Conservation (phyloP, 352 stramenopile genomes). For the Globisporangium heterothallicum region DNA sequence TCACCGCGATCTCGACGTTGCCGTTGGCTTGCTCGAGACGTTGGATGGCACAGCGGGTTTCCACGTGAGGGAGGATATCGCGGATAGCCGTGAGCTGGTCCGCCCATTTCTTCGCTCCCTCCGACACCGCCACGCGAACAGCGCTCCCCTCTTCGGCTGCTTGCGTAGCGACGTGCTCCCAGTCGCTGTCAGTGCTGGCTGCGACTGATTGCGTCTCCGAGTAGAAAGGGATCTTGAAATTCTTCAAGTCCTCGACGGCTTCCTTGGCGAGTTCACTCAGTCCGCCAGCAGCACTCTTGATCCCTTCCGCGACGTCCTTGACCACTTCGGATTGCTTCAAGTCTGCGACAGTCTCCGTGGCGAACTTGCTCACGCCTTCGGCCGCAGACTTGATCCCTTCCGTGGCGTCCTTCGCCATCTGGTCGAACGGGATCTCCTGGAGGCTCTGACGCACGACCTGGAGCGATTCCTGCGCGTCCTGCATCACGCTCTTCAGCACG, state of each 20-base stretch:
- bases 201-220: conserved; percentile 7
- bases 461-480: conserved; percentile 50
- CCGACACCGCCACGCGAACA: conserved; percentile 30
- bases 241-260: conserved; percentile 23
- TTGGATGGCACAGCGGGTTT: conserved; percentile 41
- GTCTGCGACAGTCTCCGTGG: conserved; percentile 6
- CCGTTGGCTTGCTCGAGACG: conserved; percentile 72
- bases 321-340: conserved; percentile 4
- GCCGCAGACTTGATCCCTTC: conserved; percentile 10
- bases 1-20: conserved; percentile 72
- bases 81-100: conserved; percentile 56
- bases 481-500: conserved; percentile 41
- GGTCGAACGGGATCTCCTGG: conserved; percentile 80
- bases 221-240: conserved; percentile 25
- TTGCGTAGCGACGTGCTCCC: conserved; percentile 47
- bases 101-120: conserved; percentile 73
- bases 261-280: conserved; percentile 11
- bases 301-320: conserved; percentile 8
- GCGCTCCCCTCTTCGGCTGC: conserved; percentile 21
- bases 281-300: conserved; percentile 7
- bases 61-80: conserved; percentile 62
- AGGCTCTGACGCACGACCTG: conserved; percentile 39
- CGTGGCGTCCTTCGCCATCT: conserved; percentile 55
- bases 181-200: conserved; percentile 35
- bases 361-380: conserved; percentile 11